Evolutionary conservation across 2,329 filamentous ascomycete species (phyloP).

Genomic region (Sporothrix humicola): DNA sequence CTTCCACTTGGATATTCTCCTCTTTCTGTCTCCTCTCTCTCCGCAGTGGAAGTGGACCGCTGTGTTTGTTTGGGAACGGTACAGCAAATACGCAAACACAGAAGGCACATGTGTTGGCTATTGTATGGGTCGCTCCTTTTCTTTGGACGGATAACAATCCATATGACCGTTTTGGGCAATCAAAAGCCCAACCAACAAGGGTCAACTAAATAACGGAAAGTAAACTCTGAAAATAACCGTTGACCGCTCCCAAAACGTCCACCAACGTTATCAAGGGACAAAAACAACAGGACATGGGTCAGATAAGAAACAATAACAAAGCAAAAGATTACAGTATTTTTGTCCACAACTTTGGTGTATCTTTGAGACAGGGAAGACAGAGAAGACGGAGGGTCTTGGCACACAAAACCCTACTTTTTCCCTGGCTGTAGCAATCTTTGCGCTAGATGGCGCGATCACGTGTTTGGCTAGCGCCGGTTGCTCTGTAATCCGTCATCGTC

Average conservation of each 20-base stretch:
- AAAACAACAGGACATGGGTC: neutral
- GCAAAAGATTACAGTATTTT: neutral
- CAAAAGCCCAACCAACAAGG: neutral
- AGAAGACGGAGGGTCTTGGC: conserved; percentile 15
- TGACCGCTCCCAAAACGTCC: neutral
- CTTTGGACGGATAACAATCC: neutral
- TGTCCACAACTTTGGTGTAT: conserved; percentile 12
- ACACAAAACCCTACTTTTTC: conserved; percentile 15
- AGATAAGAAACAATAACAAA: conserved; percentile 20
- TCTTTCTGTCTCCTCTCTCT: conserved; percentile 26
- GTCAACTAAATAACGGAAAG: too few species aligned
- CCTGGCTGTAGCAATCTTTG: neutral
- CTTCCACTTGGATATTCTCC: neutral
- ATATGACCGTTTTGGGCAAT: conserved; percentile 9
- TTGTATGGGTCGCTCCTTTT: neutral
- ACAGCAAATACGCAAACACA: conserved; percentile 24
- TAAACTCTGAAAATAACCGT: neutral
- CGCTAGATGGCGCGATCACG: conserved; percentile 14
- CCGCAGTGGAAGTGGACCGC: conserved; percentile 5
- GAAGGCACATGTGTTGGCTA: neutral
- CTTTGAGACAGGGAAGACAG: conserved; percentile 23
- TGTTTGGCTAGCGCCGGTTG: neutral
- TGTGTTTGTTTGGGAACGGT: conserved; percentile 21
- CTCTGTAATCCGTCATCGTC: conserved; percentile 4
- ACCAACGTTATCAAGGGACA: neutral